A percentile compares a stretch with the other conserved stretches of the same genome.
Conservation (phyloP, 768 basidiomycete species). For the Suillus fuscotomentosus region DNA sequence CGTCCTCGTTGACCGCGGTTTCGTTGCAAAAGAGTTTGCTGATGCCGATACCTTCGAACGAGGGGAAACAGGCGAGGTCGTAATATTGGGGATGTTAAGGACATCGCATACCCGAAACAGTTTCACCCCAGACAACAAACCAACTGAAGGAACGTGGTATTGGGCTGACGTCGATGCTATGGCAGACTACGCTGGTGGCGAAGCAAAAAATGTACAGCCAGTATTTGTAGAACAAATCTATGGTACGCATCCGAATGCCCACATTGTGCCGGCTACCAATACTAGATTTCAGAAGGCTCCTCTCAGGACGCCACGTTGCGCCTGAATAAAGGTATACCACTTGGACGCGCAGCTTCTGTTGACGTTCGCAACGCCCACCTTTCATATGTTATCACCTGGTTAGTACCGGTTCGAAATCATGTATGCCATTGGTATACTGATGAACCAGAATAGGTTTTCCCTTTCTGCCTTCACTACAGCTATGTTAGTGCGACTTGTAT, state of each 20-base stretch:
- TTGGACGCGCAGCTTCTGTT: conserved; percentile 80
- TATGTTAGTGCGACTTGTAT: conserved; percentile 74
- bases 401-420: conserved; percentile 17
- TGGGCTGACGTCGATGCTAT: conserved; percentile 87
- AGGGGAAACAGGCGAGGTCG: conserved; percentile 54
- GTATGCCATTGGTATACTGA: conserved; percentile 1
- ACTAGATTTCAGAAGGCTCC: conserved; percentile 66
- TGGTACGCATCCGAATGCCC: conserved; percentile 45
- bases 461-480: conserved; percentile 80
- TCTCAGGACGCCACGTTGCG: conserved; percentile 65
- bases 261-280: not conserved
- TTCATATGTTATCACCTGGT: conserved; percentile 97
- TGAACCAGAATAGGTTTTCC: conserved; percentile 64
- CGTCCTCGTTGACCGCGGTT: conserved; percentile 90
- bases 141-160: conserved; percentile 81
- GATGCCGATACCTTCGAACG: conserved; percentile 28
- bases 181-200: conserved; percentile 75
- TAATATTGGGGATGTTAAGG: conserved; percentile 85
- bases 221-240: conserved; percentile 92
- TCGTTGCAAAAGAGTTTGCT: conserved; percentile 63
- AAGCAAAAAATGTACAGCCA: conserved; percentile 71
- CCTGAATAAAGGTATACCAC: conserved; percentile 71
- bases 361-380: conserved; percentile 93
- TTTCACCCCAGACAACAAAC: conserved; percentile 90
- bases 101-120: conserved; percentile 68